A percentile compares a stretch with the other conserved stretches of the same genome.
Evolutionary conservation across 345 rosid genomes (phyloP).

Genomic region (Brassica incana): DNA sequence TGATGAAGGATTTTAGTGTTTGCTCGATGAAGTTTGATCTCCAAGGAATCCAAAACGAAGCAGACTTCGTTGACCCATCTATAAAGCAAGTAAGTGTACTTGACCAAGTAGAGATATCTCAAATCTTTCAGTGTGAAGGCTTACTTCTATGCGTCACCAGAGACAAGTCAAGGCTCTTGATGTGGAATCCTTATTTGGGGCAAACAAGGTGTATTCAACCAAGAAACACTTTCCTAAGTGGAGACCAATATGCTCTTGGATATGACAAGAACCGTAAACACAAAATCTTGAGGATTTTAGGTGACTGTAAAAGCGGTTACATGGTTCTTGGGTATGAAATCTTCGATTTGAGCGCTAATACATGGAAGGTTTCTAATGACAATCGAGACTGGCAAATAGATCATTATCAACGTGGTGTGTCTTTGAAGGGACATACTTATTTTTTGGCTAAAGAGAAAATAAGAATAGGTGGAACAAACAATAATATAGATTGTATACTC

Average conservation of each 20-base stretch:
- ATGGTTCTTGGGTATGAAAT: not conserved
- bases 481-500: not conserved
- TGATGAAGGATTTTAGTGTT: not conserved
- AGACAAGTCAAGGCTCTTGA: not conserved
- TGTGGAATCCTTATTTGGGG: slow-evolving; percentile 9
- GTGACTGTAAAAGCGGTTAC: not conserved
- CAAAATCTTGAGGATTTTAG: not conserved
- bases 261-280: not conserved
- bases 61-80: not conserved
- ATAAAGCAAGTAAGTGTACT: not conserved
- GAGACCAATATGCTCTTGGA: not conserved
- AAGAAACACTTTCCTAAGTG: not conserved
- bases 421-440: not conserved
- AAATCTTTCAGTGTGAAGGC: not conserved
- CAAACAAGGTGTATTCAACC: not conserved
- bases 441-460: not conserved
- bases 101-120: not conserved
- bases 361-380: not conserved
- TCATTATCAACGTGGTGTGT: not conserved
- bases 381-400: not conserved
- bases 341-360: not conserved
- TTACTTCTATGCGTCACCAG: not conserved
- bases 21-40: not conserved
- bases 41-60: not conserved
- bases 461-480: not conserved